These are phyloP conservation scores for Funneliformis caledonium DNA, from an alignment of 371 early-diverging fungal genomes.

Conservation along the genomic window DNA sequence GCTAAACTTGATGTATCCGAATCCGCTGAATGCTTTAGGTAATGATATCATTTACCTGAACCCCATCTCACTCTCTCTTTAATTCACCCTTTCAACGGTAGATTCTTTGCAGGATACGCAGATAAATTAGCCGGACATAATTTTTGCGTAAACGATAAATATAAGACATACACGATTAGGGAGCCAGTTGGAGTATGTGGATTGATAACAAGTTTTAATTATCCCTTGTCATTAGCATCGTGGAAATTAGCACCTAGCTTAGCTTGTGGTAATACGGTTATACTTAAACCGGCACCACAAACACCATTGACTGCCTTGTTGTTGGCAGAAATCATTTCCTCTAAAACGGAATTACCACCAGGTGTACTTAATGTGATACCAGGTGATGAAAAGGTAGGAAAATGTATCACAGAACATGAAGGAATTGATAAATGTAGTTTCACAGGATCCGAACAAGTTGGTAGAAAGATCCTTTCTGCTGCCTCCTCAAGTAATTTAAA, in stretches of 20 bases:
- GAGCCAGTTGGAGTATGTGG: constrained; percentile 86
- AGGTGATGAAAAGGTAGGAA: constrained; percentile 57
- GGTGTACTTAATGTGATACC: constrained; percentile 79
- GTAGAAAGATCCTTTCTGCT: constrained; percentile 71
- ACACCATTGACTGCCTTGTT: constrained; percentile 63
- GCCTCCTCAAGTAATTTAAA: constrained; percentile 74
- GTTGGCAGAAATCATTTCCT: constrained; percentile 50
- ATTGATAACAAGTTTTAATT: constrained; percentile 83
- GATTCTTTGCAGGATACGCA: neutral
- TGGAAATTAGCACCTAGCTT: constrained; percentile 92
- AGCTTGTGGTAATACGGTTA: constrained; percentile 62
- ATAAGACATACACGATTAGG: constrained; percentile 65
- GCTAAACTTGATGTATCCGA: constrained; percentile 71
- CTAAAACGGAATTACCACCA: constrained; percentile 57
- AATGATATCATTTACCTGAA: constrained; percentile 66
- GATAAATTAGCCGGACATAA: neutral
- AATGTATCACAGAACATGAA: constrained; percentile 55
- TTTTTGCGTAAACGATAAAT: constrained; percentile 49
- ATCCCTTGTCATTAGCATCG: constrained; percentile 77
- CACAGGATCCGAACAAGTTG: constrained; percentile 74
- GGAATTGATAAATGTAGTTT: constrained; percentile 68
- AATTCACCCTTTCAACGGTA: neutral
- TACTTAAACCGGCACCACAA: constrained; percentile 72
- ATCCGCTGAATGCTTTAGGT: constrained; percentile 72
- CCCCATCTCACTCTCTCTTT: constrained; percentile 36